phyloP scores from a whole-genome alignment of 225 moss, liverwort and hornwort species.

The Pseudoscleropodium purum region DNA sequence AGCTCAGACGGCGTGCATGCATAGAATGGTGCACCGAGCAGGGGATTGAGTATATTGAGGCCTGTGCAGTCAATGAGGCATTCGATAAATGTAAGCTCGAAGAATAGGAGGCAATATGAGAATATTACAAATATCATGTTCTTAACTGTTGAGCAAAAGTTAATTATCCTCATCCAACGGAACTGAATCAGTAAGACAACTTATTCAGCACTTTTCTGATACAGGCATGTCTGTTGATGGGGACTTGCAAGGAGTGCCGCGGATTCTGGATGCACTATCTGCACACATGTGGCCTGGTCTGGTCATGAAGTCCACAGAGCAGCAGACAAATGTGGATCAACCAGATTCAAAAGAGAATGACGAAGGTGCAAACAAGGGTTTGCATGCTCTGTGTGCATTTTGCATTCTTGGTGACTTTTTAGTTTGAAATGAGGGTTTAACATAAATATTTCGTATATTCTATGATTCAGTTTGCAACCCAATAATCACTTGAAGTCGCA shows the following conservation, averaged over 20 bases:
- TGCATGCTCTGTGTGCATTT: neutral
- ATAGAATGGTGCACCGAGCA: constrained; percentile 84
- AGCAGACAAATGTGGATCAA: constrained; percentile 18
- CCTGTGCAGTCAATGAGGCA: constrained; percentile 78
- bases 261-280: constrained; percentile 75
- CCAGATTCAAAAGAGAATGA: constrained; percentile 33
- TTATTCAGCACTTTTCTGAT: neutral
- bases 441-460: neutral
- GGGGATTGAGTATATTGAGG: constrained; percentile 91
- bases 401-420: neutral
- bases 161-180: neutral
- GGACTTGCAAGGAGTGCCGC: constrained; percentile 85
- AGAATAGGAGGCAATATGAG: neutral
- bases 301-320: constrained; percentile 61
- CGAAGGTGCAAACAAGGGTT: constrained; percentile 15
- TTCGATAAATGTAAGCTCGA: constrained; percentile 76
- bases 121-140: neutral
- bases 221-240: constrained; percentile 95
- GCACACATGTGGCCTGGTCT: constrained; percentile 99
- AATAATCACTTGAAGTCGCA: neutral
- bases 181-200: neutral
- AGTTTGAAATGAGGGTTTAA: neutral
- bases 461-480: neutral
- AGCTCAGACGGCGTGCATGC: constrained; percentile 55
- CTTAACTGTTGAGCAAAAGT: neutral